A percentile compares a stretch with the other conserved stretches of the same genome.
These are phyloP conservation scores for Komagataella kurtzmanii DNA, from an alignment of 805 yeast genomes.

Conservation along the genomic window DNA sequence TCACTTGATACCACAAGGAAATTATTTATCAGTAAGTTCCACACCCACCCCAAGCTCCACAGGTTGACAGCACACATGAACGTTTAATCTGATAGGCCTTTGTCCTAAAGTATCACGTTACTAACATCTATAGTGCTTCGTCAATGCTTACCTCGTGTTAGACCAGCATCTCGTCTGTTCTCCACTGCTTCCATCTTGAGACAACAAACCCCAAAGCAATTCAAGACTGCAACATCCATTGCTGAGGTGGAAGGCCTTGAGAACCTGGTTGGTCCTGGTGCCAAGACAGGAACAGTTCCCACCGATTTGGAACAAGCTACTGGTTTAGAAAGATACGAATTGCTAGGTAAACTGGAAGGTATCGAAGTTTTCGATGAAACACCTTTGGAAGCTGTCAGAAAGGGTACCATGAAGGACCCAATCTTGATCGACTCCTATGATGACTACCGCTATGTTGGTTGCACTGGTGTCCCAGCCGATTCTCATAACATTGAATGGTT, in stretches of 20 bases:
- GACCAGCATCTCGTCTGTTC: slow-evolving; percentile 19
- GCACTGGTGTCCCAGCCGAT: slow-evolving; percentile 92
- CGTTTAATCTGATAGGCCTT: background rate
- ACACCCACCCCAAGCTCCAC: background rate
- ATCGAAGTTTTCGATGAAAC: slow-evolving; percentile 83
- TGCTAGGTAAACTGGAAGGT: slow-evolving; percentile 91
- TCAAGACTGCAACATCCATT: slow-evolving; percentile 53
- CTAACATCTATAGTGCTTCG: slow-evolving; percentile 13
- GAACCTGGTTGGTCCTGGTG: slow-evolving; percentile 85
- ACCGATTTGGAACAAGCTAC: slow-evolving; percentile 94
- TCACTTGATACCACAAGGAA: background rate
- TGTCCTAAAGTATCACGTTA: background rate
- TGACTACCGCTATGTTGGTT: slow-evolving; percentile 90
- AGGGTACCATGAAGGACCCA: slow-evolving; percentile 85
- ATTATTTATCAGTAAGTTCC: background rate
- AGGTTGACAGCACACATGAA: background rate
- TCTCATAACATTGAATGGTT: slow-evolving; percentile 89
- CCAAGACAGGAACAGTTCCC: slow-evolving; percentile 71
- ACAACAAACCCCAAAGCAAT: slow-evolving; percentile 20
- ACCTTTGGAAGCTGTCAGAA: slow-evolving; percentile 79
- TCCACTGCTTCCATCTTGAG: slow-evolving; percentile 15
- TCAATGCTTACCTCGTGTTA: slow-evolving; percentile 21
- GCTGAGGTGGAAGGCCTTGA: slow-evolving; percentile 70
- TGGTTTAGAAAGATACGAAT: slow-evolving; percentile 94
- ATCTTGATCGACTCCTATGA: slow-evolving; percentile 81